Conservation (phyloP, 2,329 filamentous ascomycete genomes). For the Nothomitra cinnamomea region DNA sequence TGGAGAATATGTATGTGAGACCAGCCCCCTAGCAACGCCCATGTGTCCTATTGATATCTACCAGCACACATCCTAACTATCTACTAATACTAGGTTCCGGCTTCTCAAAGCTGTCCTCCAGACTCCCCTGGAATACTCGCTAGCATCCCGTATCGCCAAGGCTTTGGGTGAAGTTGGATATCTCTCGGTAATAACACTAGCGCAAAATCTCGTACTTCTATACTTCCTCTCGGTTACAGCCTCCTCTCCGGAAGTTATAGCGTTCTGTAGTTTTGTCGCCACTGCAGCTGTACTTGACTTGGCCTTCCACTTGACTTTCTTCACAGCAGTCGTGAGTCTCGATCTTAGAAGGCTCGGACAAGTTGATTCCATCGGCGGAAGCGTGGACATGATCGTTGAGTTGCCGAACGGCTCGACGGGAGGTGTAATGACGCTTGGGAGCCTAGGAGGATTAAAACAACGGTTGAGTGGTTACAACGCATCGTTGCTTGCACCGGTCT, state of each 20-base stretch:
- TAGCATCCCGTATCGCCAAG: not conserved
- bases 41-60: no score
- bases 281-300: not conserved
- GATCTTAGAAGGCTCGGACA: not conserved
- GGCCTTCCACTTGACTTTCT: not conserved
- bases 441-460: no score
- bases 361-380: not conserved
- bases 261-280: not conserved
- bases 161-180: not conserved
- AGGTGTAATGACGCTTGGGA: no score
- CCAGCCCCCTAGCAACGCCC: no score
- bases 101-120: not conserved
- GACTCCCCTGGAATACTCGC: not conserved
- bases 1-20: not conserved
- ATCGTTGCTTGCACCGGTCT: not conserved
- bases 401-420: no score
- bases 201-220: not conserved
- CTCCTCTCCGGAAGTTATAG: not conserved
- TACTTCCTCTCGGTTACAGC: not conserved
- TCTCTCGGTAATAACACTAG: not conserved
- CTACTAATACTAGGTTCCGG: no score
- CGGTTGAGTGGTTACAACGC: not conserved
- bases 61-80: no score
- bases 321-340: not conserved
- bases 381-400: not conserved